A percentile compares a stretch with the other conserved stretches of the same genome.
Conservation (phyloP, 257 asterid genomes). For the Rehmannia glutinosa region DNA sequence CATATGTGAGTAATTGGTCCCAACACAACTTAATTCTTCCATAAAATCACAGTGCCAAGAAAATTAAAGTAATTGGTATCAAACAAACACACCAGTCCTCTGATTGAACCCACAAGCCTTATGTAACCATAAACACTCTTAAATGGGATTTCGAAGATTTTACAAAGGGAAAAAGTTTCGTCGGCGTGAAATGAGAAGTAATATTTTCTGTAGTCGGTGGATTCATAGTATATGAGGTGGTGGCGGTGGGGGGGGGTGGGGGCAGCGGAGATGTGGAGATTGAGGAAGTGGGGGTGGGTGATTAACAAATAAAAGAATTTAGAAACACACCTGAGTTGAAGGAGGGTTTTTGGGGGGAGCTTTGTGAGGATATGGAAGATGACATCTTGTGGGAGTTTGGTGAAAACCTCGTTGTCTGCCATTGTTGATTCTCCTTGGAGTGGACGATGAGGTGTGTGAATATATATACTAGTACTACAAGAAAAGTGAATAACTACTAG, state of each 20-base stretch:
- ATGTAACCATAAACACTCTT: slow-evolving; percentile 36
- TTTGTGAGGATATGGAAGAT: slow-evolving; percentile 29
- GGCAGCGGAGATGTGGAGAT: slow-evolving; percentile 27
- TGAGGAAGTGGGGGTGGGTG: slow-evolving; percentile 37
- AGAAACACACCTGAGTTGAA: slow-evolving; percentile 31
- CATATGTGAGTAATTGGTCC: slow-evolving; percentile 25
- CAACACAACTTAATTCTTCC: slow-evolving; percentile 19
- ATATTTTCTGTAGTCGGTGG: slow-evolving; percentile 29
- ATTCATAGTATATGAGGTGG: slow-evolving; percentile 41
- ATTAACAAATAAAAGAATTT: slow-evolving; percentile 23
- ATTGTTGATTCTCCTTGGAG: slow-evolving; percentile 15
- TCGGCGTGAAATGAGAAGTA: slow-evolving; percentile 29
- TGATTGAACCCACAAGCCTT: slow-evolving; percentile 32
- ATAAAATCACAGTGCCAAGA: slow-evolving; percentile 30
- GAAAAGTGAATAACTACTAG: background rate
- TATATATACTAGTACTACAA: background rate
- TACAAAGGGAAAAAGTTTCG: background rate
- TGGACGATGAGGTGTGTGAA: background rate
- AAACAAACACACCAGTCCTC: slow-evolving; percentile 31
- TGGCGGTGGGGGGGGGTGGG: slow-evolving; percentile 10
- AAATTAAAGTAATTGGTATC: slow-evolving; percentile 32
- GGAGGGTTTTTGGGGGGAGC: slow-evolving; percentile 29
- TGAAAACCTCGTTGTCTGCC: slow-evolving; percentile 7
- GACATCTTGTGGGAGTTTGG: slow-evolving; percentile 31
- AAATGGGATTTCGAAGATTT: slow-evolving; percentile 28